Base-by-base conservation (phyloP, 1,284 basidiomycete genomes). In the Boletus sp. region DNA sequence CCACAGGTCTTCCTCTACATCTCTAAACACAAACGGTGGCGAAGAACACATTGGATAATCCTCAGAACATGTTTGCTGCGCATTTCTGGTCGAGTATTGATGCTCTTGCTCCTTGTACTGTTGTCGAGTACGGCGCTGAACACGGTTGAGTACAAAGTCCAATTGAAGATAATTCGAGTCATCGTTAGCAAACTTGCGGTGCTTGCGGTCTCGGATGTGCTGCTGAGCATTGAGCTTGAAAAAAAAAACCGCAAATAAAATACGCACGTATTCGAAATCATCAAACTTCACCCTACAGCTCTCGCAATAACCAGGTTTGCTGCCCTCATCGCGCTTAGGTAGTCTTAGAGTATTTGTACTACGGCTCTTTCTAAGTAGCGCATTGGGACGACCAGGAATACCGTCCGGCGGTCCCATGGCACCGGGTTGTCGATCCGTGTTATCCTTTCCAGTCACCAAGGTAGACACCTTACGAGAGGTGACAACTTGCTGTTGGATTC, bases 301-400 rank as follows among this genome's bases (percentile, higher is more conserved):
- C 66, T 99, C 96, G 69, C 96, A 99, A 69, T 98, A 99, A 9
- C 96, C 96, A 7, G 94, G 91, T 67, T 92, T 97, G 61, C 79
- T 87, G 44, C 80, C 87, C 70, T 92, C 91, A 52, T 91, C 86
- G 32, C 89, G 80, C 60, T 80, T 84, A 7, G 86, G 80, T 44
- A 89, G 69, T 54, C 80, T 75, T 40, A 91, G 68, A 0, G 84
- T 88, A 60, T 86, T 87, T 40, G 84, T 90, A 56, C 88, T 90
- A 58, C 81, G 80, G 59, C 83, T 85, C 67, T 87, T 91, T 59
- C 79, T 75, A 43, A 91, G 69, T 43, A 79, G 46, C 19, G 67
- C 68, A 23, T 71, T 70, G 29, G 64, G 64, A 37, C 73, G 74
- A 37, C 76, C 75, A 10, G 85, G 83, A 51, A 86, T 68, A 14